Evolutionary conservation across 2,329 filamentous ascomycete genomes (phyloP), one percentile per base, ranked within the genome.

Genomic region (Colletotrichum higginsianum): DNA sequence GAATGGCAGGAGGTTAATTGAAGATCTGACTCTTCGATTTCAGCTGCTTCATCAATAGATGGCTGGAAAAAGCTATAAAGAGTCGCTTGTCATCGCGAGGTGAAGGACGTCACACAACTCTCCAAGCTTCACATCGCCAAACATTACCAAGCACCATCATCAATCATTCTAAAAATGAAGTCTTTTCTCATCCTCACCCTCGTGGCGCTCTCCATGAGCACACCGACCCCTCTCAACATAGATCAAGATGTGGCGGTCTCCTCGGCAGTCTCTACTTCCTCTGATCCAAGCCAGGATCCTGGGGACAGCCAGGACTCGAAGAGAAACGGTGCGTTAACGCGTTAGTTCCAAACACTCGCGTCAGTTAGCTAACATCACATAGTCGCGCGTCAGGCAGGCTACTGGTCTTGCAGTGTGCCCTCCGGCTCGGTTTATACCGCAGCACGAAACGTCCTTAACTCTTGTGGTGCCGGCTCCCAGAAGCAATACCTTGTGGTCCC

Each of bases 101-200:
- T 9, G 8, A 35, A 35, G 8, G 9, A 35, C 30, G 9, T 35
- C 8, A 9, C 9, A 35, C 30, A 35, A 35, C 30, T 35, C 30
- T 35, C 8, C 2, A 35, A 44, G 4, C 42, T 44, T 9, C 42
- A 44, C 12, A 9, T 13, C 15, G 42, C 42, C 7, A 44, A 16
- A 3, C 42, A 44, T 44, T 15, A 16, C 13, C 42, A 35, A 9
- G 30, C 7, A 35, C 2, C 30, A 35, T 44, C 42, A 44, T 30
- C 26, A 44, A 15, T 7, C 13, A 16, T 44, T 44, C 12, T 13
- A 30, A 57, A 40, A 40, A 57, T 57, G 53, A 57, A 57, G 53
- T 57, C 53, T 42, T 21, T 57, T 57, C 4, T 57, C n/a, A 16
- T 57, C 53, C 16, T 57, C n/a, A n/a, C 30, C 18, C 53, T 57